phyloP scores from a whole-genome alignment of 2,329 filamentous ascomycete genomes.

The Paecilomyces sp. region DNA sequence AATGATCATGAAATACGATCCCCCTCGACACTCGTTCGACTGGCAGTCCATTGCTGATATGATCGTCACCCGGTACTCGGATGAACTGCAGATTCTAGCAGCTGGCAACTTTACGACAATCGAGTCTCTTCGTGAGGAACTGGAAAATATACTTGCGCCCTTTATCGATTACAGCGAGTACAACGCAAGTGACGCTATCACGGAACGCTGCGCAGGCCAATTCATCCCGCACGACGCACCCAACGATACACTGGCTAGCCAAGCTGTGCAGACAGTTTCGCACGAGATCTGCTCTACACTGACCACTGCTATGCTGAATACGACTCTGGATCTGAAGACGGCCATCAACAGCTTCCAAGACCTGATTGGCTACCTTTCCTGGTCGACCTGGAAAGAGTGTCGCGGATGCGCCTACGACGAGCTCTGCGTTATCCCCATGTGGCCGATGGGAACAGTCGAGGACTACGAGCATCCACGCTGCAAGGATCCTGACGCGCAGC shows the following conservation, averaged over 20 bases:
- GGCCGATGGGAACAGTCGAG: constrained; percentile 50
- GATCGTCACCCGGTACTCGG: constrained; percentile 56
- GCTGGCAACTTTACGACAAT: constrained; percentile 18
- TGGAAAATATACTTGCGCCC: constrained; percentile 20
- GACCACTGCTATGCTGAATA: constrained; percentile 14
- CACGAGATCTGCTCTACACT: constrained; percentile 25
- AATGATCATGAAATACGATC: constrained; percentile 30
- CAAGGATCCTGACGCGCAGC: constrained; percentile 12
- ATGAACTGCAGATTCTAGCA: constrained; percentile 40
- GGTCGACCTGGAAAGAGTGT: constrained; percentile 56
- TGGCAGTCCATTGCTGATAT: constrained; percentile 65
- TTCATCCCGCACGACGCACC: constrained; percentile 18
- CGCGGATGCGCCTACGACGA: constrained; percentile 47
- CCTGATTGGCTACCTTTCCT: constrained; percentile 47
- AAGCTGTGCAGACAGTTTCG: constrained; percentile 22
- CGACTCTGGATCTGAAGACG: constrained; percentile 5
- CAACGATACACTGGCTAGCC: constrained; percentile 13
- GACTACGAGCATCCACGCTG: constrained; percentile 49
- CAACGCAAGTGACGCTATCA: constrained; percentile 15
- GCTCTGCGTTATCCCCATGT: constrained; percentile 57
- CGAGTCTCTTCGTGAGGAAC: constrained; percentile 18
- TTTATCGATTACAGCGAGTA: constrained; percentile 28
- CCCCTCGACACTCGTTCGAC: constrained; percentile 34
- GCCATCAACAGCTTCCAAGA: constrained; percentile 26
- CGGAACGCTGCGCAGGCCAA: constrained; percentile 25